Conservation (phyloP, 495 filamentous ascomycete genomes). For the Oleoguttula mirabilis region DNA sequence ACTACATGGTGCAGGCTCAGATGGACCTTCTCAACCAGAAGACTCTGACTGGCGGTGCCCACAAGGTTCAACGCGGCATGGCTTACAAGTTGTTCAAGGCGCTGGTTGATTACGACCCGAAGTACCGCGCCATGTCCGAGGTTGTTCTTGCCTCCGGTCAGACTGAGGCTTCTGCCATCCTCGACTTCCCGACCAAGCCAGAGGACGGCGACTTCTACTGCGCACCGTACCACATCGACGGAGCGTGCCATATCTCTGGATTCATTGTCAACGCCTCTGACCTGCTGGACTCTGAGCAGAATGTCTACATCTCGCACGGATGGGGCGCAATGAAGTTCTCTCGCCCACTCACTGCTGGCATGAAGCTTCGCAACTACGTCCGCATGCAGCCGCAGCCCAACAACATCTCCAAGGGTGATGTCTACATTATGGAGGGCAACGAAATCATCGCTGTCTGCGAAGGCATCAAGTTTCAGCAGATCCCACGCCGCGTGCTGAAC, state of each 20-base stretch:
- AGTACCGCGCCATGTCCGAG: constrained; percentile 35
- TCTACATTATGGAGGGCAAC: constrained; percentile 34
- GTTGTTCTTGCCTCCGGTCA: constrained; percentile 34
- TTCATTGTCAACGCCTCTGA: constrained; percentile 45
- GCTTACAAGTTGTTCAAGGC: constrained; percentile 39
- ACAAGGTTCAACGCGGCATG: constrained; percentile 35
- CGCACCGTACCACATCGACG: constrained; percentile 40
- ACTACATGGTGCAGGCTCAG: constrained; percentile 35
- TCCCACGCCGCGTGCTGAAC: constrained; percentile 33
- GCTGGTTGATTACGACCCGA: constrained; percentile 32
- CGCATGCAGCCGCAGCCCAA: constrained; percentile 33
- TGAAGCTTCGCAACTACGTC: constrained; percentile 33
- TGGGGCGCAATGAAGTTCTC: constrained; percentile 33
- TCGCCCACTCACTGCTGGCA: constrained; percentile 27
- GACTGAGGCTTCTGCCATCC: constrained; percentile 33
- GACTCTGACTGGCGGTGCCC: constrained; percentile 31
- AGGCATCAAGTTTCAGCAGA: constrained; percentile 36
- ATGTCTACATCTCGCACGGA: constrained; percentile 37
- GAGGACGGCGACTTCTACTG: constrained; percentile 34
- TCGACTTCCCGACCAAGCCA: constrained; percentile 33
- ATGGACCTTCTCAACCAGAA: constrained; percentile 33
- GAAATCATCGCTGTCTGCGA: constrained; percentile 32
- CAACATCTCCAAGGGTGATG: constrained; percentile 33
- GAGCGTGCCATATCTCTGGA: constrained; percentile 38
- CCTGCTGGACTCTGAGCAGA: constrained; percentile 33